Evolutionary conservation across 768 basidiomycete species (phyloP).

Genomic region (Agrocybe praecox): DNA sequence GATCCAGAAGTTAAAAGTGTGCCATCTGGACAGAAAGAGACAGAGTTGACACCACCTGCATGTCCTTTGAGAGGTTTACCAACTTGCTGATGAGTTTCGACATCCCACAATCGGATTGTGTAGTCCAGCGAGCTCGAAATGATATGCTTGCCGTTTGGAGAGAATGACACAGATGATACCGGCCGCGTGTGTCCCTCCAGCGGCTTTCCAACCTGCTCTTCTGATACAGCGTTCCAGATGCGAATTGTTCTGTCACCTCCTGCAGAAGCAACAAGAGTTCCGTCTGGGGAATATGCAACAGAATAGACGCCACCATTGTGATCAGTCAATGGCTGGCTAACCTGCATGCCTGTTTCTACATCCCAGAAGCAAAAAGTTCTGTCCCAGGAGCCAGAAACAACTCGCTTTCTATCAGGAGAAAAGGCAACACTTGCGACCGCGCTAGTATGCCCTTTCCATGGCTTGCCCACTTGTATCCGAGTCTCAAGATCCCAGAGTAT

Average conservation of each 20-base stretch:
- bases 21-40: slow-evolving; percentile 6
- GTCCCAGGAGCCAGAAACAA: not conserved
- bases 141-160: too few species aligned
- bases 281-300: slow-evolving; percentile 10
- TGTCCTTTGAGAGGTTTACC: not conserved
- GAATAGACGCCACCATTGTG: not conserved
- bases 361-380: not conserved
- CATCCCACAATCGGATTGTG: not conserved
- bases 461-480: not conserved
- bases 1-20: not conserved
- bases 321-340: not conserved
- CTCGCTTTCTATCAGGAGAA: not conserved
- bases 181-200: too few species aligned
- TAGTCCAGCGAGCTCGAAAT: not conserved
- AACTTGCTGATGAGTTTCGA: not conserved
- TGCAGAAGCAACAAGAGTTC: too few species aligned
- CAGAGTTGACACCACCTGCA: not conserved
- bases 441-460: not conserved
- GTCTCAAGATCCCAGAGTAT: not conserved
- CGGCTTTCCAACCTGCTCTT: too few species aligned
- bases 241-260: too few species aligned
- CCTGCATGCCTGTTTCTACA: not conserved
- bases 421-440: not conserved
- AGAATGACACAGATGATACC: too few species aligned
- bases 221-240: too few species aligned